Conservation (phyloP, 768 basidiomycete species). For the Floccularia luteovirens region DNA sequence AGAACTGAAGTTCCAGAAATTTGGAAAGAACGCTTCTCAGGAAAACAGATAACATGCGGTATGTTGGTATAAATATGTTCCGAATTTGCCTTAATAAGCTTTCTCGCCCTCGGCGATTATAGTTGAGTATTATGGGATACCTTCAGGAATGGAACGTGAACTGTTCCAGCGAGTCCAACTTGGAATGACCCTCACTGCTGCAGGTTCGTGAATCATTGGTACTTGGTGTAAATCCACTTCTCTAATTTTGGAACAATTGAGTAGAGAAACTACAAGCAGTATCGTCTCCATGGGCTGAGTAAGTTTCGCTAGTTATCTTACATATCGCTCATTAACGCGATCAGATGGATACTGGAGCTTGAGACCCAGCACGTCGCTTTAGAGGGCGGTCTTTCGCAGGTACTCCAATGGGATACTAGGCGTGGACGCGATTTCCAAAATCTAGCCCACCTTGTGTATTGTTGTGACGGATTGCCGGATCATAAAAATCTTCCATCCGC, state of each 20-base stretch:
- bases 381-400: constrained; percentile 48
- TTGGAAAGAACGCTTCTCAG: constrained; percentile 42
- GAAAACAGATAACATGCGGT: constrained; percentile 66
- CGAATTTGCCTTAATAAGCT: not conserved
- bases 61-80: constrained; percentile 12
- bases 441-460: constrained; percentile 62
- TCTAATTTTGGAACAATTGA: not conserved
- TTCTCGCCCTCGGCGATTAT: not conserved
- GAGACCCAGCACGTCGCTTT: constrained; percentile 48
- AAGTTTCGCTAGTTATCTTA: constrained; percentile 7
- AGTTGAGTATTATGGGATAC: constrained; percentile 66
- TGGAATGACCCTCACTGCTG: constrained; percentile 66
- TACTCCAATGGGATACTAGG: constrained; percentile 55
- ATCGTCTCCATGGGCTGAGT: constrained; percentile 58
- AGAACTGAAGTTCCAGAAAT: constrained; percentile 45
- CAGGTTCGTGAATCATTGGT: constrained; percentile 35
- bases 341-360: constrained; percentile 54
- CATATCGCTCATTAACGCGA: not conserved
- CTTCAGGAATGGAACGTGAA: constrained; percentile 58
- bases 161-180: constrained; percentile 81
- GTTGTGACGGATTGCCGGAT: constrained; percentile 47
- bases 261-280: constrained; percentile 79
- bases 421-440: constrained; percentile 76
- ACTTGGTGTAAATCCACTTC: not conserved
- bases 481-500: constrained; percentile 44